A percentile compares a stretch with the other conserved stretches of the same genome.
phyloP scores from a whole-genome alignment of 306 rosid genomes.

The Senna tora region DNA sequence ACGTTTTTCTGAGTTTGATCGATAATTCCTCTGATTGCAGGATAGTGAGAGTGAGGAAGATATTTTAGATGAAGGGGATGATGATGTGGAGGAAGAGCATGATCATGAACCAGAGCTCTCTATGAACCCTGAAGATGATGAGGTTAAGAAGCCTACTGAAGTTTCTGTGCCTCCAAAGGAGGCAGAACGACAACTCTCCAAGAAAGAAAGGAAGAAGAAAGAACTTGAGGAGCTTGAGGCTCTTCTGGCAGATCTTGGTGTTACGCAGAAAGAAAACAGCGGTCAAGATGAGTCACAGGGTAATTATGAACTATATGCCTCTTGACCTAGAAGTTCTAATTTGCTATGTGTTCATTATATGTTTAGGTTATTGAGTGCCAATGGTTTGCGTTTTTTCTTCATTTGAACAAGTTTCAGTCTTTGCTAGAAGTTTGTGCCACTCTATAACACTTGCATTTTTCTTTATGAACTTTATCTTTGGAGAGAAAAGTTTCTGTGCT shows the following conservation, averaged over 20 bases:
- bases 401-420: not conserved
- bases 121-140: constrained; percentile 56
- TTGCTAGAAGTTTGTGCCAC: not conserved
- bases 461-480: not conserved
- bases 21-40: constrained; percentile 42
- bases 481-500: not conserved
- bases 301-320: constrained; percentile 38
- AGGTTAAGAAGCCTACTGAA: constrained; percentile 56
- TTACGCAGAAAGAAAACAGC: constrained; percentile 57
- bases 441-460: not conserved
- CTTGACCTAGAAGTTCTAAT: constrained; percentile 12
- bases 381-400: not conserved
- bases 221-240: constrained; percentile 98
- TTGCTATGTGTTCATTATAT: not conserved
- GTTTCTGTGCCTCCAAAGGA: constrained; percentile 67
- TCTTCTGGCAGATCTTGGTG: constrained; percentile 91
- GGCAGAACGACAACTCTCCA: constrained; percentile 81
- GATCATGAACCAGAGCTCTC: constrained; percentile 65
- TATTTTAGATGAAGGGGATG: constrained; percentile 87
- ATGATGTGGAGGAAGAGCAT: constrained; percentile 85
- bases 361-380: constrained; percentile 8
- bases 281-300: constrained; percentile 76
- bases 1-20: constrained; percentile 7
- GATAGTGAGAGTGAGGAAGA: constrained; percentile 90
- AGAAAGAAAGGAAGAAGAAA: constrained; percentile 91